A percentile compares a stretch with the other conserved stretches of the same genome.
phyloP scores from a whole-genome alignment of 495 filamentous ascomycete genomes.

The Echria macrotheca region DNA sequence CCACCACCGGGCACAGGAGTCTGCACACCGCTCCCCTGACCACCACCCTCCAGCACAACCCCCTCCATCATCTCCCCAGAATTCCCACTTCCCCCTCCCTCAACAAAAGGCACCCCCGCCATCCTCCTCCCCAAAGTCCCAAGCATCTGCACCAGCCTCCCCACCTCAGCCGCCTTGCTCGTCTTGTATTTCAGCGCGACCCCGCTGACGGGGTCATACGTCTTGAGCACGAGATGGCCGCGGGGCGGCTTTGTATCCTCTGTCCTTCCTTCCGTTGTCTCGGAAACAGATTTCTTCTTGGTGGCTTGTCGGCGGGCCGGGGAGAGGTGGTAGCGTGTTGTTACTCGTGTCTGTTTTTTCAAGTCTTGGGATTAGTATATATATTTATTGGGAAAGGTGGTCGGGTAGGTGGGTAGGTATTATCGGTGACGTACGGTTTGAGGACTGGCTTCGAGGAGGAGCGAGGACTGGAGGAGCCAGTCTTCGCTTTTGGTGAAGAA shows the following conservation, averaged over 20 bases:
- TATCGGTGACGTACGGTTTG: conserved; percentile 32
- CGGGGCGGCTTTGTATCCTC: conserved; percentile 31
- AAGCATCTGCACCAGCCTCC: conserved; percentile 67
- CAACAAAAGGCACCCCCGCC: conserved; percentile 53
- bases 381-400: too few species aligned
- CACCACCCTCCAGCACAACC: conserved; percentile 32
- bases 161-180: conserved; percentile 84
- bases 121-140: conserved; percentile 63
- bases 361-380: too few species aligned
- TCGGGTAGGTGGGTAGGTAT: background rate
- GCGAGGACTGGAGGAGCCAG: conserved; percentile 46
- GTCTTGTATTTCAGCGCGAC: conserved; percentile 85
- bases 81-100: too few species aligned
- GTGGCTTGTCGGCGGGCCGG: too few species aligned
- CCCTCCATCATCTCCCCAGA: too few species aligned
- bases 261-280: background rate
- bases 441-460: conserved; percentile 44
- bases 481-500: conserved; percentile 50
- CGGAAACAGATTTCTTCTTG: too few species aligned
- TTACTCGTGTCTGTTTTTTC: conserved; percentile 73
- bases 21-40: conserved; percentile 31
- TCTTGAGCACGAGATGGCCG: conserved; percentile 76
- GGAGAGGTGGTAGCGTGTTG: conserved; percentile 73
- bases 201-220: conserved; percentile 78
- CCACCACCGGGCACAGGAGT: conserved; percentile 24